Evolutionary conservation across 805 yeast species (phyloP).

Genomic region (Ogataea parapolymorpha): DNA sequence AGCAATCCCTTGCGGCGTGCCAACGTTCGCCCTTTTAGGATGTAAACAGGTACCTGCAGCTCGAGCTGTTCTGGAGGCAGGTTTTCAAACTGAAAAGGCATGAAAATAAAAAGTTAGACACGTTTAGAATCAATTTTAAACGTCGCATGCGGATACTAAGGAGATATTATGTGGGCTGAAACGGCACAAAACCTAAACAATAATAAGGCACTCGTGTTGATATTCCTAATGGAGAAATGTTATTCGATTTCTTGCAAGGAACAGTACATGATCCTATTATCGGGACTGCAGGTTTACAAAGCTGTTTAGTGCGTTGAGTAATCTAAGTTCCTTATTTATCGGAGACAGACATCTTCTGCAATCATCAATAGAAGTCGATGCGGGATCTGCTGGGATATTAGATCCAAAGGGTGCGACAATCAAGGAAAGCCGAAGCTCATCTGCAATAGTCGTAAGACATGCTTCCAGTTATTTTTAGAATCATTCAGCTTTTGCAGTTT

Average conservation of each 20-base stretch:
- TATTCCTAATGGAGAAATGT: too few relatives aligned
- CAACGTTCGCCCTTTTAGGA: conserved; percentile 46
- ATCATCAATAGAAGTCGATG: too few relatives aligned
- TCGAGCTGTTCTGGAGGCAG: conserved; percentile 30
- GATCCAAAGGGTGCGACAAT: not conserved
- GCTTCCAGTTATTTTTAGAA: not conserved
- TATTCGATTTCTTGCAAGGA: too few relatives aligned
- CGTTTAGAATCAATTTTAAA: not conserved
- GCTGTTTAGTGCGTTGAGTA: too few relatives aligned
- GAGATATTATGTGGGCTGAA: not conserved
- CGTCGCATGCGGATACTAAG: not conserved
- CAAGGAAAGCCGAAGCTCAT: not conserved
- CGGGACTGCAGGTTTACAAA: too few relatives aligned
- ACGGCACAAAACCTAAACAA: too few relatives aligned
- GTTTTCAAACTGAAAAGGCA: conserved; percentile 33
- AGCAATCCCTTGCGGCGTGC: conserved; percentile 33
- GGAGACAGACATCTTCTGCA: too few relatives aligned
- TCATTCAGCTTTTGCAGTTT: not conserved
- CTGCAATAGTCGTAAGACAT: not conserved
- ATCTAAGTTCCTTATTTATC: too few relatives aligned
- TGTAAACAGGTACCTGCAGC: conserved; percentile 45
- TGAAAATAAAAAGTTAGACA: conserved; percentile 2
- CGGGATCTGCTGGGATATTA: not conserved
- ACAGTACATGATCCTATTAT: too few relatives aligned
- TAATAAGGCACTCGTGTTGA: too few relatives aligned